These are phyloP conservation scores for Crithidia brevicula DNA, from an alignment of 208 protist genomes.

Conservation along the genomic window DNA sequence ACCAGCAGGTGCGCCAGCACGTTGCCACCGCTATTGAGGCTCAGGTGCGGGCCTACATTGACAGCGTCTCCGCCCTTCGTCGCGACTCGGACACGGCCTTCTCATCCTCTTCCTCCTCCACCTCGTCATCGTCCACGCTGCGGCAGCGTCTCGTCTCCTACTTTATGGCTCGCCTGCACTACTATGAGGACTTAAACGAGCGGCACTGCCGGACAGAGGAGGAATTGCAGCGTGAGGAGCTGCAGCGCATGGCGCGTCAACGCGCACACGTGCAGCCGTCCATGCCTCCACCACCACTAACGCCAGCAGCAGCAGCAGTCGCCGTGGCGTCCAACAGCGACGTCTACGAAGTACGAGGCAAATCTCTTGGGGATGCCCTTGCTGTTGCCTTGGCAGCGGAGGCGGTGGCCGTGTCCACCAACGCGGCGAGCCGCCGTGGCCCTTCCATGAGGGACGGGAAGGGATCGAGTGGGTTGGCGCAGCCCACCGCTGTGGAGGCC, in stretches of 20 bases:
- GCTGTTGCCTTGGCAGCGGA: constrained; percentile 34
- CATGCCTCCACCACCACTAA: no score
- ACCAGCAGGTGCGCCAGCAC: constrained; percentile 23
- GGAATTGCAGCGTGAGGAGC: constrained; percentile 31
- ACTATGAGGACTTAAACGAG: constrained; percentile 44
- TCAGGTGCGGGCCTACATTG: constrained; percentile 24
- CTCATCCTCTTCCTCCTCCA: no score
- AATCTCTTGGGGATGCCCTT: constrained; percentile 44
- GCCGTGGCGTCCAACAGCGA: background rate
- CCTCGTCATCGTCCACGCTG: background rate
- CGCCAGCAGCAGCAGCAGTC: background rate
- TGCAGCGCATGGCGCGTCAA: constrained; percentile 30
- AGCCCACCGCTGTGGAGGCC: background rate
- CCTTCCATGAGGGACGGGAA: background rate
- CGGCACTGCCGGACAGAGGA: constrained; percentile 43
- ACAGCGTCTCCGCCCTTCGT: background rate
- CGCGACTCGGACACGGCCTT: no score
- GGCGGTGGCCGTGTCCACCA: constrained; percentile 18
- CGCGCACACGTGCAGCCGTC: constrained; percentile 3
- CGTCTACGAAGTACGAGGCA: constrained; percentile 21
- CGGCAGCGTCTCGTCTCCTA: constrained; percentile 41
- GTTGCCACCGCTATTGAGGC: constrained; percentile 12
- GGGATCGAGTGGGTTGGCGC: background rate
- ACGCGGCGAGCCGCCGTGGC: no score
- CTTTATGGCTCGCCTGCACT: constrained; percentile 43